Evolutionary conservation across 345 rosid genomes (phyloP), one percentile per base, ranked within the genome.

Genomic region (Tarenaya hassleriana): DNA sequence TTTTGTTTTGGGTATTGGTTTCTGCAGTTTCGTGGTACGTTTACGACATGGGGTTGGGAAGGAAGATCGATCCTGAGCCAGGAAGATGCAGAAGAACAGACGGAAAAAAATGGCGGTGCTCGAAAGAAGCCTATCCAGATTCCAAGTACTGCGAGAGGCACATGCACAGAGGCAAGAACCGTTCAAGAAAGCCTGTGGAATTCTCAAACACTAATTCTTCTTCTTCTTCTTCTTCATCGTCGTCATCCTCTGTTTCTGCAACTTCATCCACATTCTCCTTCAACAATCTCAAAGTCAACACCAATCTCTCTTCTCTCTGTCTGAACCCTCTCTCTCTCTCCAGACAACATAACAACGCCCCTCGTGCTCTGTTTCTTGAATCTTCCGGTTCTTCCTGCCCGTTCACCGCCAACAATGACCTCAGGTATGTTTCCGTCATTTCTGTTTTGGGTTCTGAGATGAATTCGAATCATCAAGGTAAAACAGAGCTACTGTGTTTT

Each of bases 111-210:
- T 88, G 96, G 96, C 71, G 96, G 53, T 88, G 96, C 68, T 80
- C 96, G 1, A 88, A 84, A 69, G 94, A 88, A 64, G 94, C 96
- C 34, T 88, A 72, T 56, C 88, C 82, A 21, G 96, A 88, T 63
- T 88, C 96, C 38, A 88, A 88, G 69, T 84, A 88, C 74, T 88
- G 96, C 52, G 96, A 88, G 64, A 82, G 90, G 42, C 96, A 88
- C 75, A 88, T 84, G 94, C 96, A 88, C 19, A 82, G 96, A 72
- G 90, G 96, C 75, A 88, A 88, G 63, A 88, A 78, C 74, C 94
- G 96, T 81, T 56, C 94, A 82, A 88, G 94, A 82, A 88, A 88
- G 90, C 86, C 85, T 77, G 89, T 82, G 85, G 89, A 82, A 82
- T 44, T 7, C 71, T 17, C 31, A 52, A 10, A 7, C 66, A 24